These are phyloP conservation scores for Sporothrix variecibatus DNA, from an alignment of 2,329 filamentous ascomycete species.

Conservation along the genomic window DNA sequence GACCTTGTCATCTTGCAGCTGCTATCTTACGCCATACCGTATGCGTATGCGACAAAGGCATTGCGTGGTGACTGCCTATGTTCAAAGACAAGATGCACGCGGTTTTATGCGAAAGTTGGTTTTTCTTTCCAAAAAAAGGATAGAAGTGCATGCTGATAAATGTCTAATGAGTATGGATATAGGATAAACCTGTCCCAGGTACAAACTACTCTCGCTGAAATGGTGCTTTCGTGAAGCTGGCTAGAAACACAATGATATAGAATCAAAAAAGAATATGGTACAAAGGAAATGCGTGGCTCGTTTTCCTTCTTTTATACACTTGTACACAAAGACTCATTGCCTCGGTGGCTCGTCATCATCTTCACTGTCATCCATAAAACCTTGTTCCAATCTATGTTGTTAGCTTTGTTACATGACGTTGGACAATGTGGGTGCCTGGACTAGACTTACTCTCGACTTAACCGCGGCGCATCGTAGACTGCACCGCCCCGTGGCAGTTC, in stretches of 20 bases:
- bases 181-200: neutral
- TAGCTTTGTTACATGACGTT: neutral
- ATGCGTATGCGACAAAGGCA: neutral
- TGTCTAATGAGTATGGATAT: neutral
- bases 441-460: conserved; percentile 70
- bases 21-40: neutral
- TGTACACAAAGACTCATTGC: neutral
- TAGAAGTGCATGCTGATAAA: neutral
- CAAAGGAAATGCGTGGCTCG: neutral
- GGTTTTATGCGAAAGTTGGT: too few relatives aligned
- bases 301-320: neutral
- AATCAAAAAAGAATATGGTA: neutral
- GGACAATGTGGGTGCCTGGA: neutral
- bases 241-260: neutral
- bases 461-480: conserved; percentile 57
- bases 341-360: conserved; percentile 40
- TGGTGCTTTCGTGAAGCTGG: too few relatives aligned
- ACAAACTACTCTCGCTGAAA: neutral
- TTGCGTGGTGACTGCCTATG: neutral
- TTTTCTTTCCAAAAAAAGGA: neutral
- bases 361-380: conserved; percentile 51
- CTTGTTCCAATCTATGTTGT: conserved; percentile 42
- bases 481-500: conserved; percentile 38
- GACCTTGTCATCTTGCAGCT: neutral
- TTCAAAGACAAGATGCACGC: neutral